Percentiles rank a stretch among this genome's conserved stretches.
phyloP scores from a whole-genome alignment of 805 yeast genomes.

The Schizosaccharomyces japonicus region DNA sequence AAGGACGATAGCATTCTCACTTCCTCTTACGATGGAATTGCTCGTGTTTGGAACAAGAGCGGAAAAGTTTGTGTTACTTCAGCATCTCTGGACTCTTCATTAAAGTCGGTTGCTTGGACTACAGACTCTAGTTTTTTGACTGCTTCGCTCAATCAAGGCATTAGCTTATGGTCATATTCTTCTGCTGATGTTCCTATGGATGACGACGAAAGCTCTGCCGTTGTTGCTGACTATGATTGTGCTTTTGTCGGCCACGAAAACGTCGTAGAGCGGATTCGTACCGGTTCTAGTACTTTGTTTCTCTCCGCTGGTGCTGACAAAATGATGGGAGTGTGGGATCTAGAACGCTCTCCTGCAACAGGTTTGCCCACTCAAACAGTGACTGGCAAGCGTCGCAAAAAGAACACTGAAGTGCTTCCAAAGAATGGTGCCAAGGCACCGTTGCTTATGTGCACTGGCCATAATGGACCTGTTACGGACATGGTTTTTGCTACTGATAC shows the following conservation, averaged over 20 bases:
- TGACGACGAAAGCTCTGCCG: too few relatives aligned
- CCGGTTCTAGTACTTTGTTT: conserved; percentile 32
- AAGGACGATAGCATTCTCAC: conserved; percentile 36
- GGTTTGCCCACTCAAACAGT: conserved; percentile 22
- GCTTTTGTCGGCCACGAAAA: conserved; percentile 74
- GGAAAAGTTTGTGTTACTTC: conserved; percentile 63
- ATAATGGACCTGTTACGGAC: conserved; percentile 68
- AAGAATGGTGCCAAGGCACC: conserved; percentile 57
- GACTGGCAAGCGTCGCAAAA: conserved; percentile 71
- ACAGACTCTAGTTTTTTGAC: conserved; percentile 43
- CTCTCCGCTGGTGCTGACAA: conserved; percentile 70
- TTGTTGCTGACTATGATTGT: too few relatives aligned
- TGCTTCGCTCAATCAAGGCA: conserved; percentile 70
- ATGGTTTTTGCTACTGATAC: conserved; percentile 54
- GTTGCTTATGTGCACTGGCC: conserved; percentile 54
- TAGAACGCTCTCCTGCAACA: conserved; percentile 56
- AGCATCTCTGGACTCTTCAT: conserved; percentile 72
- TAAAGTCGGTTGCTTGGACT: conserved; percentile 61
- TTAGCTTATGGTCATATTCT: conserved; percentile 60
- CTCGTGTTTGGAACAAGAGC: conserved; percentile 61
- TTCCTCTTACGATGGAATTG: conserved; percentile 88
- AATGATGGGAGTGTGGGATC: conserved; percentile 63
- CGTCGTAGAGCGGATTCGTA: conserved; percentile 55
- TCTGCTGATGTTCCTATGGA: conserved; percentile 19
- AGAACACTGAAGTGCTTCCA: conserved; percentile 49